Conservation (phyloP, 2,329 filamentous ascomycete species). For the Pezicula radicicola region DNA sequence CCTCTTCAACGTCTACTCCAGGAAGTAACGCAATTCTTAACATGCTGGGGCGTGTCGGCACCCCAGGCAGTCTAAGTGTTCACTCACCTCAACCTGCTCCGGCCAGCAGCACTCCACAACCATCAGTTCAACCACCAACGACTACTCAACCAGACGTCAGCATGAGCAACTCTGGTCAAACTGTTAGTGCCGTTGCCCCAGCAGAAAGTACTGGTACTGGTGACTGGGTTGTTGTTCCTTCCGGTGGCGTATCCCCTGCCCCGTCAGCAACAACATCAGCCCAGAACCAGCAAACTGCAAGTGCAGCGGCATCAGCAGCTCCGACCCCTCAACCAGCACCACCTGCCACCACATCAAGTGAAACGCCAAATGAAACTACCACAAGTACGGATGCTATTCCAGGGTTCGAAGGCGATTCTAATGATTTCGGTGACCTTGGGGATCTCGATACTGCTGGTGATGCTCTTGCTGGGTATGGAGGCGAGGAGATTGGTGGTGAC, state of each 20-base stretch:
- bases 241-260: conserved; percentile 47
- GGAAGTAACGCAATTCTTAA: conserved; percentile 39
- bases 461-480: conserved; percentile 63
- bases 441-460: conserved; percentile 71
- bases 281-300: conserved; percentile 9
- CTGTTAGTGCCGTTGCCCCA: conserved; percentile 14
- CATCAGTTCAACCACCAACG: conserved; percentile 4
- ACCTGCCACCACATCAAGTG: conserved; percentile 8
- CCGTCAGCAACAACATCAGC: conserved; percentile 9
- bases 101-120: conserved; percentile 22
- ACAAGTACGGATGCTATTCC: conserved; percentile 11
- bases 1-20: conserved; percentile 58
- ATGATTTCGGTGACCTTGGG: conserved; percentile 61
- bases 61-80: conserved; percentile 44
- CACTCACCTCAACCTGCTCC: conserved; percentile 40
- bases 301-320: conserved; percentile 1
- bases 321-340: conserved; percentile 7
- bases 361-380: conserved; percentile 9
- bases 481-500: conserved; percentile 35
- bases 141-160: conserved; percentile 6
- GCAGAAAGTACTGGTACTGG: conserved; percentile 46
- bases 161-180: conserved; percentile 5
- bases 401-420: conserved; percentile 37
- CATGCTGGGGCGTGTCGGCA: conserved; percentile 58
- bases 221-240: conserved; percentile 75